These are phyloP conservation scores for Fusarium clavum DNA, from an alignment of 2,329 filamentous ascomycete genomes.

Conservation along the genomic window DNA sequence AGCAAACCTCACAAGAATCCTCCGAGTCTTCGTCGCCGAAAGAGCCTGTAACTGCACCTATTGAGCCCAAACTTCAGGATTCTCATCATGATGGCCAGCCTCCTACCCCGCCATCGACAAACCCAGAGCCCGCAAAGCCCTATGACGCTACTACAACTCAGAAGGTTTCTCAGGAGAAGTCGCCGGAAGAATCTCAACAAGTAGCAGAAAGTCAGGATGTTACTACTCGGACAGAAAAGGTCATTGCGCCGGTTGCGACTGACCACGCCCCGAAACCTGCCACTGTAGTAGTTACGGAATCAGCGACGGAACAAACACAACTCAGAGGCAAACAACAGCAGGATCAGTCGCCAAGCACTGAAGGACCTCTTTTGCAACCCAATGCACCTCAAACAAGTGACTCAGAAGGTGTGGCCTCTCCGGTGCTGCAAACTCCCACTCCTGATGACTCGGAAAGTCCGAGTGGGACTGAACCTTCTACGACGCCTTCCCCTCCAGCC, in stretches of 20 bases:
- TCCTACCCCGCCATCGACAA: conserved; percentile 41
- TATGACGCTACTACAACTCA: conserved; percentile 13
- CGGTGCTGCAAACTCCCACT: conserved; percentile 25
- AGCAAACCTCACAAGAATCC: conserved; percentile 13
- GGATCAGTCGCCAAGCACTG: neutral
- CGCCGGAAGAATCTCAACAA: neutral
- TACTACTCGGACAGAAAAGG: conserved; percentile 1
- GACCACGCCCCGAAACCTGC: conserved; percentile 1
- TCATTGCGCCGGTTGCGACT: neutral
- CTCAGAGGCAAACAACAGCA: conserved; percentile 19
- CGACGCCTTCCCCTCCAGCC: conserved; percentile 19
- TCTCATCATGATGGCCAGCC: conserved; percentile 32
- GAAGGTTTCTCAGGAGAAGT: neutral
- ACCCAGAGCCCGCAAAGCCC: conserved; percentile 30
- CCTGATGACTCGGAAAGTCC: conserved; percentile 29
- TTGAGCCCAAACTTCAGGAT: conserved; percentile 20
- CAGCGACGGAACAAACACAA: conserved; percentile 6
- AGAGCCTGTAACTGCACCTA: neutral
- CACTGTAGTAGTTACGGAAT: neutral
- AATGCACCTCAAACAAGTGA: neutral
- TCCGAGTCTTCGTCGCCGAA: conserved; percentile 6
- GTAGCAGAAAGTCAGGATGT: neutral
- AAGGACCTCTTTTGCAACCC: neutral
- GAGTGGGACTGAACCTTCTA: conserved; percentile 28
- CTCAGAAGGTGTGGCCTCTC: conserved; percentile 1